Percentiles rank a stretch among this genome's conserved stretches.
Evolutionary conservation across 2,329 filamentous ascomycete species (phyloP).

Genomic region (Knoxdaviesia capensis): DNA sequence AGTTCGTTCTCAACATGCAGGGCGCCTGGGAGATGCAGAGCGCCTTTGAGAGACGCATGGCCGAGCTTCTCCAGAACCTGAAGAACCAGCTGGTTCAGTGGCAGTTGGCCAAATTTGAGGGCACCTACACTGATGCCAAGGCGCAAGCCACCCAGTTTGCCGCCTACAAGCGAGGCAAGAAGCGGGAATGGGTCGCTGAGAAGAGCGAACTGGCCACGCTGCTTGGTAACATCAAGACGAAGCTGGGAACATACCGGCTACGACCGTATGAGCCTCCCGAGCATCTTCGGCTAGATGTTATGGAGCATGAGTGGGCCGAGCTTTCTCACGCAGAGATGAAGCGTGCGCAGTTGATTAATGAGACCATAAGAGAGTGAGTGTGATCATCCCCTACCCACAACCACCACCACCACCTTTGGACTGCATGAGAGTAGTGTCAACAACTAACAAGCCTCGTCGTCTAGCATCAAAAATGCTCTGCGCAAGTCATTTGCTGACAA

Average conservation of each 20-base stretch:
- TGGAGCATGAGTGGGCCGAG: conserved; percentile 65
- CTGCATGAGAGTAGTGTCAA: too few species aligned
- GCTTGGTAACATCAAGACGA: conserved; percentile 96
- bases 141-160: conserved; percentile 65
- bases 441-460: not conserved
- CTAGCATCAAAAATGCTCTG: conserved; percentile 80
- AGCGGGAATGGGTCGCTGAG: conserved; percentile 91
- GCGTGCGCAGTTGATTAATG: conserved; percentile 86
- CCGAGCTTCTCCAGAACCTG: conserved; percentile 57
- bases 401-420: too few species aligned
- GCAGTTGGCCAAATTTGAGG: conserved; percentile 66
- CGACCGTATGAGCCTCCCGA: conserved; percentile 77
- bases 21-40: conserved; percentile 99
- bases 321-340: conserved; percentile 71
- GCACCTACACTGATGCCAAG: conserved; percentile 85
- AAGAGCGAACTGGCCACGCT: conserved; percentile 89
- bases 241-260: conserved; percentile 83
- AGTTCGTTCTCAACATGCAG: conserved; percentile 98
- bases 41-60: conserved; percentile 82
- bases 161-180: conserved; percentile 75
- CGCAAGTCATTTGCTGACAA: conserved; percentile 91
- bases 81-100: conserved; percentile 53
- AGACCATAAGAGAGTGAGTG: conserved; percentile 79
- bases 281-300: conserved; percentile 60
- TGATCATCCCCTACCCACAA: not conserved